Percentiles rank a stretch among this genome's conserved stretches.
These are phyloP conservation scores for Vitis rotundifolia DNA, from an alignment of 164 flowering plant genomes.

Conservation along the genomic window DNA sequence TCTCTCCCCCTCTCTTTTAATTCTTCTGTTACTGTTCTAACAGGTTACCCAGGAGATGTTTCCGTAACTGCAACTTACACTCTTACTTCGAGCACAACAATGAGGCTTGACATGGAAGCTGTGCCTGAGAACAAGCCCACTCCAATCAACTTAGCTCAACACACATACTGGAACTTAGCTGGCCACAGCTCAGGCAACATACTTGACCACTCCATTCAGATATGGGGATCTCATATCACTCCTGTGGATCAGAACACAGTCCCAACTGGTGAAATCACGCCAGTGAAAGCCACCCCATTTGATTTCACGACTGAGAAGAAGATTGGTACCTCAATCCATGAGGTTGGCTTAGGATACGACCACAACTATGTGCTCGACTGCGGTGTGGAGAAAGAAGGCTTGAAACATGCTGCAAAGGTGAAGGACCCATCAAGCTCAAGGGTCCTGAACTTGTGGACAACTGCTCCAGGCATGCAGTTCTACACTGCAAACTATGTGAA, in stretches of 20 bases:
- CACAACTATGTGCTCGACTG: conserved; percentile 85
- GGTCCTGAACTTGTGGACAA: conserved; percentile 77
- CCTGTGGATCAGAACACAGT: conserved; percentile 75
- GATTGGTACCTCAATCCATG: conserved; percentile 55
- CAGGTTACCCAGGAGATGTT: conserved; percentile 93
- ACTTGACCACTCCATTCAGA: conserved; percentile 74
- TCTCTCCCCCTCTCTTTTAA: neutral
- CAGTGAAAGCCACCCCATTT: conserved; percentile 82
- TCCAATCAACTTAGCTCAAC: conserved; percentile 85
- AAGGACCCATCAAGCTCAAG: conserved; percentile 70
- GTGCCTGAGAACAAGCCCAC: conserved; percentile 77
- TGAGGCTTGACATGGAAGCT: conserved; percentile 97
- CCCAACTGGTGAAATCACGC: conserved; percentile 86
- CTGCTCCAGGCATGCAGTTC: conserved; percentile 95
- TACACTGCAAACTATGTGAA: conserved; percentile 91
- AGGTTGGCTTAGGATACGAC: conserved; percentile 91
- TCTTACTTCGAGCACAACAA: conserved; percentile 63
- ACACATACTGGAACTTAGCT: conserved; percentile 92
- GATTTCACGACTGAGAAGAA: conserved; percentile 77
- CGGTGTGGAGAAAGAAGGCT: conserved; percentile 68
- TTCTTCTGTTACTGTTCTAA: conserved; percentile 1
- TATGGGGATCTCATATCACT: conserved; percentile 73
- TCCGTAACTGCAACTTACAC: conserved; percentile 77
- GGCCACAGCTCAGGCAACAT: conserved; percentile 80
- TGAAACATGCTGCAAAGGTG: conserved; percentile 76